These are phyloP conservation scores for Suillus hirtellus DNA, from an alignment of 768 basidiomycete genomes.

Conservation along the genomic window DNA sequence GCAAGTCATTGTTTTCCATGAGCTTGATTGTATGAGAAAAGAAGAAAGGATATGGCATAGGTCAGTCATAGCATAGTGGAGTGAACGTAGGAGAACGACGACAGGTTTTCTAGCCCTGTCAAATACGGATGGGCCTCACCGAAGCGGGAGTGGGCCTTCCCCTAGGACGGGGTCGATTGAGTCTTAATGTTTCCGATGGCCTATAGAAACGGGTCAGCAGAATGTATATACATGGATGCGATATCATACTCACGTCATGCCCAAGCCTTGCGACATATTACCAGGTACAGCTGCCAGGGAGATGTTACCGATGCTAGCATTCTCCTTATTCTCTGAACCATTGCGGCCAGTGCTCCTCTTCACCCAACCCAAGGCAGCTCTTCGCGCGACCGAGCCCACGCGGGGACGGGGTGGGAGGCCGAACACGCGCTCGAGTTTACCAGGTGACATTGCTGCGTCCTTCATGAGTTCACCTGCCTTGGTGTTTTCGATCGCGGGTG, in stretches of 20 bases:
- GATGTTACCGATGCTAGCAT: slow-evolving; percentile 15
- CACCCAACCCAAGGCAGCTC: slow-evolving; percentile 61
- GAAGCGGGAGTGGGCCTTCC: slow-evolving; percentile 41
- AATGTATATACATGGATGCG: neutral
- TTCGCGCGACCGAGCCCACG: slow-evolving; percentile 54
- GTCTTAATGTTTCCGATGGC: slow-evolving; percentile 41
- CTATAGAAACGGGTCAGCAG: slow-evolving; percentile 24
- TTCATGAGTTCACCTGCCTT: slow-evolving; percentile 32
- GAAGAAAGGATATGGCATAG: slow-evolving; percentile 6
- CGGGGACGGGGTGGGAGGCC: slow-evolving; percentile 43
- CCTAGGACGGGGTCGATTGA: slow-evolving; percentile 47
- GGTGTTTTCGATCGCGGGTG: slow-evolving; percentile 39
- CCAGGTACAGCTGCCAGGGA: slow-evolving; percentile 4
- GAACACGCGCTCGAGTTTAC: slow-evolving; percentile 30
- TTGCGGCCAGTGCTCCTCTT: slow-evolving; percentile 59
- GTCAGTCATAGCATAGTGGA: neutral
- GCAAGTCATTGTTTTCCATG: neutral
- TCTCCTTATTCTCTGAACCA: slow-evolving; percentile 56
- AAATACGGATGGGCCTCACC: slow-evolving; percentile 28
- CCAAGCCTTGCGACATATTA: slow-evolving; percentile 34
- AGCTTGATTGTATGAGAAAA: neutral
- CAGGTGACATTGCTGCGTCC: slow-evolving; percentile 26
- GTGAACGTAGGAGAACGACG: neutral
- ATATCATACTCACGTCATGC: slow-evolving; percentile 59
- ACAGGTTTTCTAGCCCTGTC: slow-evolving; percentile 11